Conservation (phyloP, 2,329 filamentous ascomycete genomes). For the Diaporthe sp. region DNA sequence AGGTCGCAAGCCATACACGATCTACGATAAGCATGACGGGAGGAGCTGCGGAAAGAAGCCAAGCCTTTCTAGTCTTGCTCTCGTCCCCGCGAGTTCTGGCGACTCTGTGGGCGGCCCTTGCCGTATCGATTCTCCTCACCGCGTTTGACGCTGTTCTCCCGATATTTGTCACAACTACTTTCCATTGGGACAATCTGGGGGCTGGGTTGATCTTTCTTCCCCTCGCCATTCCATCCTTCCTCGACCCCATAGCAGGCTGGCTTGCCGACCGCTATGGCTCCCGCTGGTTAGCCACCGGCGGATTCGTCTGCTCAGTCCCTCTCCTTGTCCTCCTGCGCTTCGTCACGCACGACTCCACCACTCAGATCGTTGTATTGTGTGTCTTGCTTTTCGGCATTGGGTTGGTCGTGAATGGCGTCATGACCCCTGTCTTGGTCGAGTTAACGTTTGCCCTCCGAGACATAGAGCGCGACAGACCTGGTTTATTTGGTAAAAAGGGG, state of each 20-base stretch:
- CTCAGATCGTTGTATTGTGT: neutral
- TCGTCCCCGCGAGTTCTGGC: neutral
- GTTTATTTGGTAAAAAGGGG: conserved; percentile 4
- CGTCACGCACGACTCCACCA: conserved; percentile 3
- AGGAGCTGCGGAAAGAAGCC: neutral
- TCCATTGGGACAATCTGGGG: conserved; percentile 5
- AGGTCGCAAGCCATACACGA: neutral
- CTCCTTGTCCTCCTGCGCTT: conserved; percentile 8
- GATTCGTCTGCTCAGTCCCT: neutral
- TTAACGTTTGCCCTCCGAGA: conserved; percentile 6
- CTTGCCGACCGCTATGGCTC: conserved; percentile 11
- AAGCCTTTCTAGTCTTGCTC: conserved; percentile 3
- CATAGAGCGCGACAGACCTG: conserved; percentile 5
- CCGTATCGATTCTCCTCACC: neutral
- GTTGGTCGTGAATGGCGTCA: conserved; percentile 1
- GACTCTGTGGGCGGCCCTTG: conserved; percentile 18
- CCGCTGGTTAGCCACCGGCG: conserved; percentile 3
- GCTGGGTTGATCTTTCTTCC: conserved; percentile 4
- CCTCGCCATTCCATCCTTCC: neutral
- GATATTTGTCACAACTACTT: neutral
- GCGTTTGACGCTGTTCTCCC: neutral
- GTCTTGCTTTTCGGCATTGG: neutral
- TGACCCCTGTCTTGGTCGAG: conserved; percentile 5
- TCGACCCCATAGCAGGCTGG: conserved; percentile 3
- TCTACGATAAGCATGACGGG: neutral